These are phyloP conservation scores for Spergularia azorica DNA, from an alignment of 179 eudicot species.

Conservation along the genomic window DNA sequence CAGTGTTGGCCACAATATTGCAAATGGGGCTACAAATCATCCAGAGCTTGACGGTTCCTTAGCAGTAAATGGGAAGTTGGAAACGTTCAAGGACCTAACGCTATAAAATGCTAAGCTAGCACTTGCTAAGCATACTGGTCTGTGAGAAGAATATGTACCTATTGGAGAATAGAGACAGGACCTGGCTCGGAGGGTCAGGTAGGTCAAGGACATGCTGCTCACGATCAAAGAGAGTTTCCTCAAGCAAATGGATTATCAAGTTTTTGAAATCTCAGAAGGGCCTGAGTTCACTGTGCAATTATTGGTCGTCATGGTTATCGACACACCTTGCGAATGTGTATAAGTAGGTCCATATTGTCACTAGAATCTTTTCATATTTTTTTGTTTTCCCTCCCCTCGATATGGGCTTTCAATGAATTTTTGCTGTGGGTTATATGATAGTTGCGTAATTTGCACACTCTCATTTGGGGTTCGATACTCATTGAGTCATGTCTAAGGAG, in stretches of 20 bases:
- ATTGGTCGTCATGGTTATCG: slow-evolving; percentile 23
- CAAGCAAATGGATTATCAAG: slow-evolving; percentile 9
- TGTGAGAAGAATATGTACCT: slow-evolving; percentile 16
- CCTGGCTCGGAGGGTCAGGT: slow-evolving; percentile 3
- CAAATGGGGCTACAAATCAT: slow-evolving; percentile 44
- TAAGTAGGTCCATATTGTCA: slow-evolving; percentile 22
- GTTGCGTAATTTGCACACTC: neutral
- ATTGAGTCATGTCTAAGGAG: slow-evolving; percentile 4
- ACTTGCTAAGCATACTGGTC: slow-evolving; percentile 21
- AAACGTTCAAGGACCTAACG: slow-evolving; percentile 53
- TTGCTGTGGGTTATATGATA: slow-evolving; percentile 23
- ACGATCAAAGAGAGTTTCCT: neutral
- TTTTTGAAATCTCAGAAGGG: slow-evolving; percentile 14
- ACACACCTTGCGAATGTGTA: slow-evolving; percentile 30
- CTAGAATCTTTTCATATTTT: slow-evolving; percentile 22
- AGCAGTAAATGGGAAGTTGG: slow-evolving; percentile 61
- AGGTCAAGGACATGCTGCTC: slow-evolving; percentile 1
- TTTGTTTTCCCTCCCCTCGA: slow-evolving; percentile 12
- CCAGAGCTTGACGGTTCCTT: slow-evolving; percentile 26
- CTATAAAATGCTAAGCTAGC: slow-evolving; percentile 31
- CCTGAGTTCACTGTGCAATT: slow-evolving; percentile 10
- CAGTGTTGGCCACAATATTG: slow-evolving; percentile 33
- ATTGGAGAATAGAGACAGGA: slow-evolving; percentile 3
- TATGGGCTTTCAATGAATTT: slow-evolving; percentile 20
- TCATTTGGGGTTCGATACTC: slow-evolving; percentile 27